A percentile compares a stretch with the other conserved stretches of the same genome.
Conservation (phyloP, 805 yeast genomes). For the Teunomyces barrocoloradensis region DNA sequence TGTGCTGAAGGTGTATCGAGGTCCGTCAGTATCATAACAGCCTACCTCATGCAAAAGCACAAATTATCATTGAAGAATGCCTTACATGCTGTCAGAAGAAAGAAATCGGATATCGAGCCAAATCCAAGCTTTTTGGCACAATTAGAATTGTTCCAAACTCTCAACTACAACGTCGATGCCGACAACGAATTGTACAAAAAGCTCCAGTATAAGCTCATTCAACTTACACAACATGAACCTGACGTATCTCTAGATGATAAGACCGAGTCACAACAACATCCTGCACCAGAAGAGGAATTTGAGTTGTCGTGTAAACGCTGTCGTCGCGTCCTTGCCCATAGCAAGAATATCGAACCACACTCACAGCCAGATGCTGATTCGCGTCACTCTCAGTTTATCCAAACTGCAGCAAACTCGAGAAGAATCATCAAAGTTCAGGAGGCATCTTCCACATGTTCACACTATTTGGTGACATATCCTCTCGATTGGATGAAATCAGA, state of each 20-base stretch:
- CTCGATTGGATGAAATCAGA: constrained; percentile 88
- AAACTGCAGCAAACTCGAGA: constrained; percentile 59
- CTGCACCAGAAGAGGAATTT: constrained; percentile 15
- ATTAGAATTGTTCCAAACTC: constrained; percentile 54
- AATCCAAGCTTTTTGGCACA: constrained; percentile 76
- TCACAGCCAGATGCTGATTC: constrained; percentile 63
- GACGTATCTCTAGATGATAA: constrained; percentile 16
- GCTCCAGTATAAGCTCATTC: constrained; percentile 27
- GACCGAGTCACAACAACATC: constrained; percentile 10
- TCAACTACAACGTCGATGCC: constrained; percentile 26
- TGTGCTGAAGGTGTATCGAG: constrained; percentile 48
- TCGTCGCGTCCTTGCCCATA: constrained; percentile 64
- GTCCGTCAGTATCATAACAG: constrained; percentile 45
- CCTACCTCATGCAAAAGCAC: constrained; percentile 52
- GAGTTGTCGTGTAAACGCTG: constrained; percentile 79
- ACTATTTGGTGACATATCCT: constrained; percentile 78
- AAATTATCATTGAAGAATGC: constrained; percentile 60
- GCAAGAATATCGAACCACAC: constrained; percentile 62
- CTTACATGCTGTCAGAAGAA: constrained; percentile 70
- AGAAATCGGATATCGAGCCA: constrained; percentile 60
- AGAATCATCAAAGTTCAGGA: constrained; percentile 57
- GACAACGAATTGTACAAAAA: constrained; percentile 23
- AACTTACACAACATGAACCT: constrained; percentile 37
- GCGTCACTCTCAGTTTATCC: constrained; percentile 63
- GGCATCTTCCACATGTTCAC: constrained; percentile 70